Evolutionary conservation across 2,329 filamentous ascomycete genomes (phyloP), one percentile per base, ranked within the genome.

Genomic region (Trichoderma asperellum): DNA sequence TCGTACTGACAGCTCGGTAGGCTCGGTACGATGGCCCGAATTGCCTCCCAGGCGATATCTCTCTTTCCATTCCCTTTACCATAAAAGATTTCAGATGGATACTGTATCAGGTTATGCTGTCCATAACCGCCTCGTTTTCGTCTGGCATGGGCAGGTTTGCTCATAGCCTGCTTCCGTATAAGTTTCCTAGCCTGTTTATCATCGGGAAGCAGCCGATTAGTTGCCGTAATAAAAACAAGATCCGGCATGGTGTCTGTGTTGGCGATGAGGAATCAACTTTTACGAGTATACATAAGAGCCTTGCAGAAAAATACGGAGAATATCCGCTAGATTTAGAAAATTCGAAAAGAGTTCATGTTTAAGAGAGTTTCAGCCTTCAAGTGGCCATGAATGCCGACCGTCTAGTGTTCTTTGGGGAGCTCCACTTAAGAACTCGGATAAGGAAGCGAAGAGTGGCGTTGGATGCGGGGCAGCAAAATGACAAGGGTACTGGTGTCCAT

Each of bases 151-250:
- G 66, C 66, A 14, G 34, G 7, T 21, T 34, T 56, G 58, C 66
- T 68, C 66, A 68, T 68, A 5, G 66, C 66, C 47, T 68, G 66
- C 11, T 47, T 60, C n/a, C 66, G 57, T 55, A 68, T 68, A 29
- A 34, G 66, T 21, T 56, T 60, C 52, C 66, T 62, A 8, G 47
- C 66, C 18, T 68, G 57, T 21, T 68, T 68, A 5, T 68, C 58
- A 32, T 68, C 66, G 12, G 66, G 66, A 5, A 32, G 12, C 16
- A 62, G 55, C 47, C 58, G 24, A 62, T 68, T 68, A 35, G 58
- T 68, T 6, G 57, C 57, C n/a, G 66, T 68, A 43, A 68, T 68
- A 12, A 68, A 68, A 16, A 68, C 57, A 35, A 43, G 52, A 14
- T 43, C n/a, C 14, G 53, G 18, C 63, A 57, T 66, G 37, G 11